A percentile compares a stretch with the other conserved stretches of the same genome.
phyloP scores from a whole-genome alignment of 345 rosid species.

The Bretschneidera sinensis region DNA sequence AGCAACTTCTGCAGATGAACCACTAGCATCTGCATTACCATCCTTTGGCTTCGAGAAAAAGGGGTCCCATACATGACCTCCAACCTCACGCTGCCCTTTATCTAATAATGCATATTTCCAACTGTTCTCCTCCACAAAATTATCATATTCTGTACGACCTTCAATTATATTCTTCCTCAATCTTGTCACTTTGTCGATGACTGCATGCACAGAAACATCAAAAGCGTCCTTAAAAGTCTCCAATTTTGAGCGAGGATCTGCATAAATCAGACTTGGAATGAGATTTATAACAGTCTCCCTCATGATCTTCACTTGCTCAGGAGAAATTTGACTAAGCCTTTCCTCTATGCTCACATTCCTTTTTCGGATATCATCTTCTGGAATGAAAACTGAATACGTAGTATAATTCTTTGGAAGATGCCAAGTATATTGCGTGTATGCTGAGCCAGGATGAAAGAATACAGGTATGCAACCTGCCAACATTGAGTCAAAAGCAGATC shows the following conservation, averaged over 20 bases:
- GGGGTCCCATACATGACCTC: slow-evolving; percentile 88
- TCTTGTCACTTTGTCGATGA: slow-evolving; percentile 72
- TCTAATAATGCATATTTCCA: slow-evolving; percentile 87
- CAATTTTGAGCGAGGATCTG: slow-evolving; percentile 70
- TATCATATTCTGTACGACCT: slow-evolving; percentile 70
- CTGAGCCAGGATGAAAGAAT: slow-evolving; percentile 93
- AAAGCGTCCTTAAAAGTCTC: slow-evolving; percentile 70
- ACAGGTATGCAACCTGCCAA: slow-evolving; percentile 87
- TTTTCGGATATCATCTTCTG: slow-evolving; percentile 69
- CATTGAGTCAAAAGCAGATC: slow-evolving; percentile 88
- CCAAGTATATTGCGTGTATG: slow-evolving; percentile 88
- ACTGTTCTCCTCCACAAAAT: slow-evolving; percentile 83
- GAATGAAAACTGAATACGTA: slow-evolving; percentile 84
- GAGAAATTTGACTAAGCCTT: slow-evolving; percentile 57
- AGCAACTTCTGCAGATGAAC: slow-evolving; percentile 64
- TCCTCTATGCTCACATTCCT: slow-evolving; percentile 74
- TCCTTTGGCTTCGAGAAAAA: slow-evolving; percentile 91
- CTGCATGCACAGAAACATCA: slow-evolving; percentile 75
- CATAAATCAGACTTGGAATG: slow-evolving; percentile 65
- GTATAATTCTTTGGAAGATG: slow-evolving; percentile 79
- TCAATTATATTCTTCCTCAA: slow-evolving; percentile 68
- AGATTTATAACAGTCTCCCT: slow-evolving; percentile 72
- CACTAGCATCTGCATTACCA: slow-evolving; percentile 32
- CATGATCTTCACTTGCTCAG: slow-evolving; percentile 65
- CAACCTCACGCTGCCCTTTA: slow-evolving; percentile 70